Evolutionary conservation across 345 rosid species (phyloP).

Genomic region (Eucalyptus decipiens): DNA sequence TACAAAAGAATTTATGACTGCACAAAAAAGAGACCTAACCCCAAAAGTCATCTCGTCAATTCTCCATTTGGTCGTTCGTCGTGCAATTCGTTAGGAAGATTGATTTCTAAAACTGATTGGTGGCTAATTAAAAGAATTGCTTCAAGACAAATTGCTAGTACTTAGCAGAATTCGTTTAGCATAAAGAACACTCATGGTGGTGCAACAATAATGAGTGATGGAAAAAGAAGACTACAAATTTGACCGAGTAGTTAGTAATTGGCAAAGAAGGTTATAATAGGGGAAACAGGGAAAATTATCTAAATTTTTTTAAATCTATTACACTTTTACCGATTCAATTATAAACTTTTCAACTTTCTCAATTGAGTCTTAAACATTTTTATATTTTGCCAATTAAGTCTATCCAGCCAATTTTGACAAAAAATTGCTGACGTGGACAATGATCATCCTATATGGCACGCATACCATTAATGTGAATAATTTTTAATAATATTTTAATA

Average conservation of each 20-base stretch:
- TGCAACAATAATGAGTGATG: background rate
- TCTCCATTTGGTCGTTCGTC: background rate
- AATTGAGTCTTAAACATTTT: too few relatives aligned
- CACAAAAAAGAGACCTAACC: background rate
- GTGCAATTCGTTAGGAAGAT: background rate
- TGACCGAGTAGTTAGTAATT: background rate
- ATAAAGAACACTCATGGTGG: background rate
- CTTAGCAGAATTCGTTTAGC: background rate
- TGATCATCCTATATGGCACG: too few relatives aligned
- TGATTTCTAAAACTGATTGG: background rate
- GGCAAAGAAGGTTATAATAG: background rate
- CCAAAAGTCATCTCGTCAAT: background rate
- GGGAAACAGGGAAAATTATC: too few relatives aligned
- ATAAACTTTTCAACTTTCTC: too few relatives aligned
- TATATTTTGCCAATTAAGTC: too few relatives aligned
- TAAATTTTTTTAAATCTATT: too few relatives aligned
- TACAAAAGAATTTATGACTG: background rate
- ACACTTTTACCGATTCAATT: too few relatives aligned
- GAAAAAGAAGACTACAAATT: background rate
- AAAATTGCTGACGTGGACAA: rapidly evolving
- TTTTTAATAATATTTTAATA: too few relatives aligned
- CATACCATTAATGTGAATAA: rapidly evolving
- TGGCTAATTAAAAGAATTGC: background rate
- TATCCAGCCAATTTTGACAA: too few relatives aligned
- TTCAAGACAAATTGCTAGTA: background rate